A percentile compares a stretch with the other conserved stretches of the same genome.
phyloP scores from a whole-genome alignment of 1,284 basidiomycete species.

The Sanguinoderma infundibulare region DNA sequence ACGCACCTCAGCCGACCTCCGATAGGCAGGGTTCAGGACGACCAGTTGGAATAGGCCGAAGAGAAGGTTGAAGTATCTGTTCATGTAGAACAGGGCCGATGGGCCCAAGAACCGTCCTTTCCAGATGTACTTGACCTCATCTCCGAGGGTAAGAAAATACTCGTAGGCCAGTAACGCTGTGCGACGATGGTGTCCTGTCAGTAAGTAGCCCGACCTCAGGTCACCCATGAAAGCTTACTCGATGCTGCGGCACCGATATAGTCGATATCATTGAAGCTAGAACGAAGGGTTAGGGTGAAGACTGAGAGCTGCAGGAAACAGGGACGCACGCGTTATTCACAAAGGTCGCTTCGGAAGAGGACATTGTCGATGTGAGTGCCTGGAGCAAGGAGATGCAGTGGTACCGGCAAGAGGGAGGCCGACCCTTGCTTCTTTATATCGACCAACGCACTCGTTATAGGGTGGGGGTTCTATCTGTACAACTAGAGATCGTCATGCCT shows the following conservation, averaged over 20 bases:
- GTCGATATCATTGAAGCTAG: background rate
- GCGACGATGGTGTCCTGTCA: background rate
- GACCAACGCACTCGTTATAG: too few relatives aligned
- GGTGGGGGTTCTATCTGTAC: too few relatives aligned
- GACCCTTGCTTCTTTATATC: too few relatives aligned
- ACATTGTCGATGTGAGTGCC: too few relatives aligned
- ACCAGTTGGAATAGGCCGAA: background rate
- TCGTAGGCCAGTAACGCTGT: constrained; percentile 1
- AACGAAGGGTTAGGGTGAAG: background rate
- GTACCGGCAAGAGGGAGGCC: too few relatives aligned
- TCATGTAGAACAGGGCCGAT: constrained; percentile 2
- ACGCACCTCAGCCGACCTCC: background rate
- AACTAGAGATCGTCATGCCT: too few relatives aligned
- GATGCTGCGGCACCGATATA: background rate
- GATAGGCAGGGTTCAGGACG: background rate
- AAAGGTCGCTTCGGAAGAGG: too few relatives aligned
- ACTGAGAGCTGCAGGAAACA: too few relatives aligned
- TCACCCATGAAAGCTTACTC: background rate
- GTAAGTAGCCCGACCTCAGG: background rate
- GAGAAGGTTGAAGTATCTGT: background rate
- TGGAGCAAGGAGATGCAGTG: too few relatives aligned
- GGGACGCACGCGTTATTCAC: too few relatives aligned
- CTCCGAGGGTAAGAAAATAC: background rate
- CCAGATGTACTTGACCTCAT: constrained; percentile 3
- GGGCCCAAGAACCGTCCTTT: background rate